These are phyloP conservation scores for Aspergillus affinis DNA, from an alignment of 495 filamentous ascomycete genomes.

Conservation along the genomic window DNA sequence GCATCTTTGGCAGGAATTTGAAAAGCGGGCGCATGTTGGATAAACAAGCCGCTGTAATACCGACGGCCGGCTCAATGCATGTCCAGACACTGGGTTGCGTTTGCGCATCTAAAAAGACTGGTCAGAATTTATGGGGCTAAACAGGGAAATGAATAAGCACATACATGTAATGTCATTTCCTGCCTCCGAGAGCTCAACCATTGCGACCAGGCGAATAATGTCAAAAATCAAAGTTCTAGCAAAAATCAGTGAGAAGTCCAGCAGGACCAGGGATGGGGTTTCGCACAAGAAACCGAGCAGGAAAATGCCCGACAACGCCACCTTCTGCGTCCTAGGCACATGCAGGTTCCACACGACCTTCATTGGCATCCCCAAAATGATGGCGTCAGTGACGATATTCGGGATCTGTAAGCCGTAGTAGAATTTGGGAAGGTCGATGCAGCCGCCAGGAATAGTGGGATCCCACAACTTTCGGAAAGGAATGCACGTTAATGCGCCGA, in stretches of 20 bases:
- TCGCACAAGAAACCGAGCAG: constrained; percentile 37
- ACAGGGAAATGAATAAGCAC: background rate
- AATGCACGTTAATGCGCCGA: constrained; percentile 36
- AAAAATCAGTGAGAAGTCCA: background rate
- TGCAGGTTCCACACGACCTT: constrained; percentile 44
- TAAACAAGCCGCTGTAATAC: constrained; percentile 35
- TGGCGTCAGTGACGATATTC: constrained; percentile 45
- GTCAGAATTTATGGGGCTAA: background rate
- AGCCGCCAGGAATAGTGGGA: constrained; percentile 25
- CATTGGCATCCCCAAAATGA: constrained; percentile 51
- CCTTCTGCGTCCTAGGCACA: constrained; percentile 37
- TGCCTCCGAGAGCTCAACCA: constrained; percentile 24
- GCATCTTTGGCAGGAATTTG: constrained; percentile 5
- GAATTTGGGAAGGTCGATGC: constrained; percentile 33
- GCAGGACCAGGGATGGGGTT: background rate
- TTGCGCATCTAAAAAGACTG: constrained; percentile 25
- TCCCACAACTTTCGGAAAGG: constrained; percentile 35
- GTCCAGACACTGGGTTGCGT: constrained; percentile 36
- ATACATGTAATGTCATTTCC: constrained; percentile 32
- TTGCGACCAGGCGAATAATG: constrained; percentile 29
- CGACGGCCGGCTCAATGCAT: constrained; percentile 36
- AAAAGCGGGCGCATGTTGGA: constrained; percentile 38
- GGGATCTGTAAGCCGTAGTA: constrained; percentile 42
- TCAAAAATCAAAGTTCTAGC: constrained; percentile 31
- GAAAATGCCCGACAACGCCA: constrained; percentile 43